These are phyloP conservation scores for Megacollybia platyphylla DNA, from an alignment of 1,284 basidiomycete species.

Conservation along the genomic window DNA sequence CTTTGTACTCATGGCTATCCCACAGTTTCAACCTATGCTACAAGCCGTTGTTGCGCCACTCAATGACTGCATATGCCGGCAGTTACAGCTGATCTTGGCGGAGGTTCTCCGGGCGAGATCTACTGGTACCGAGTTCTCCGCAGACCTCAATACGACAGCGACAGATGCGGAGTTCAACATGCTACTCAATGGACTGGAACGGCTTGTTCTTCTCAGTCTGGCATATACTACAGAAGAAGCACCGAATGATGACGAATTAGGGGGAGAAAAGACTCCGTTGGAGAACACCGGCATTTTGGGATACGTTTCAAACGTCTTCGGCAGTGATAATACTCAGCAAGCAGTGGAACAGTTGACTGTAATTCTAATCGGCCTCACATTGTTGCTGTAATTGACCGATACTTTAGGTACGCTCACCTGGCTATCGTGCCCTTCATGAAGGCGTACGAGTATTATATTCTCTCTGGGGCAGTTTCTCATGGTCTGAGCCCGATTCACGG, in stretches of 20 bases:
- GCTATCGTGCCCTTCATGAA: slow-evolving; percentile 60
- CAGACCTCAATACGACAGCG: slow-evolving; percentile 31
- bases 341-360: slow-evolving; percentile 48
- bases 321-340: slow-evolving; percentile 37
- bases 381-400: slow-evolving; percentile 5
- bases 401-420: slow-evolving; percentile 49
- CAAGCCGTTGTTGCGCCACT: slow-evolving; percentile 65
- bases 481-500: slow-evolving; percentile 29
- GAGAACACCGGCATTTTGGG: slow-evolving; percentile 64
- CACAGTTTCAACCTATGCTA: slow-evolving; percentile 66
- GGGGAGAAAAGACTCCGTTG: slow-evolving; percentile 33
- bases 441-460: slow-evolving; percentile 58
- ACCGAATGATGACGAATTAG: slow-evolving; percentile 45
- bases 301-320: slow-evolving; percentile 72
- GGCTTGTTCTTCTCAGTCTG: slow-evolving; percentile 59
- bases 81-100: slow-evolving; percentile 47
- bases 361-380: slow-evolving; percentile 10
- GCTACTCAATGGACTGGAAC: slow-evolving; percentile 74
- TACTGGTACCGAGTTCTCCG: slow-evolving; percentile 18
- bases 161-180: slow-evolving; percentile 81
- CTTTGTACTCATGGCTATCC: slow-evolving; percentile 85
- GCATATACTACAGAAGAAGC: slow-evolving; percentile 37
- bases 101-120: slow-evolving; percentile 39
- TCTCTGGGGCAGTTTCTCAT: slow-evolving; percentile 52
- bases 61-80: slow-evolving; percentile 70